Evolutionary conservation across 306 rosid genomes (phyloP), one percentile per base, ranked within the genome.

Genomic region (Casuarina equisetifolia): DNA sequence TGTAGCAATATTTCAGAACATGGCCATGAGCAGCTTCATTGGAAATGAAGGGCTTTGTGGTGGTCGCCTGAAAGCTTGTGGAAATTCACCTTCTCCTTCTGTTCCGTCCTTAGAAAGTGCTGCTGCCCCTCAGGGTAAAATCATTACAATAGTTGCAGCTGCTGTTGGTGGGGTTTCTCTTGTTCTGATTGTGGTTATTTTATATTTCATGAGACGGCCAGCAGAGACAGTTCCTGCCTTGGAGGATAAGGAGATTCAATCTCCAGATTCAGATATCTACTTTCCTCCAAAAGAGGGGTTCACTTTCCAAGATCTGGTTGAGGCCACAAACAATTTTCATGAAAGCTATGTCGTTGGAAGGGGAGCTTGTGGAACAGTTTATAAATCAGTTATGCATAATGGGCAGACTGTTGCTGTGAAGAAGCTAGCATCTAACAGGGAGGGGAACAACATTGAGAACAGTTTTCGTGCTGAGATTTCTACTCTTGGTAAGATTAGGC

Each of bases 281-380:
- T 86, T 96, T 13, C 96, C 91, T 78, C 93, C 94, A 52, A 96
- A 91, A 69, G 99, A 92, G 4, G 91, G 90, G 54, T 86, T 92
- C 78, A 82, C 90, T 35, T 91, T 96, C 84, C 93, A 88, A 66
- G 98, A 96, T 80, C 90, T 96, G 17, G 90, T 96, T 74, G 99
- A 92, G 85, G 97, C 91, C 45, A 96, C 99, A 2, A 82, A 86
- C 70, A 84, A 88, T 70, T 96, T 96, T 73, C 87, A 90, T 35
- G 98, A 92, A 2, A 86, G 91, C 82, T 93, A 82, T 83, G 89
- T 88, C 43, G 66, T 96, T 51, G 99, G 99, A 61, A 88, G 80
- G 73, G 97, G 99, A 75, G 99, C 97, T 36, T 96, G 99, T 68
- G 99, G 99, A 74, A 89, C 91, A 9, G 98, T 96, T 77, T 96